Evolutionary conservation across 305 asterid genomes (phyloP), one percentile per base, ranked within the genome.

Genomic region (Solanum hybrid): DNA sequence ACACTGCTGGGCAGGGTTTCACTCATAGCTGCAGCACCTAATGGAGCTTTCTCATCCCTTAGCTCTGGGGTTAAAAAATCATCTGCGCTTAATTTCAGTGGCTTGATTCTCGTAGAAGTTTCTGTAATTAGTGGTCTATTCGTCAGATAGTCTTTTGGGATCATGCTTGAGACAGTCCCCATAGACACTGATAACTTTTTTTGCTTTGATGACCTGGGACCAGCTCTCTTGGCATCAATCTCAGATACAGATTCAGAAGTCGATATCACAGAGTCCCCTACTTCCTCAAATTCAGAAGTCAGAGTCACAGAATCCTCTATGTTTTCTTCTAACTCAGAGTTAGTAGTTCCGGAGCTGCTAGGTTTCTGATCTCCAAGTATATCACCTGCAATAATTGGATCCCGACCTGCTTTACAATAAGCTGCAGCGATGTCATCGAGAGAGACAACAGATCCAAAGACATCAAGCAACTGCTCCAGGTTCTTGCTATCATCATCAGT

Each of bases 361-460:
- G 88, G 90, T 91, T 90, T 94, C 89, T 88, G 79, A 88, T 60
- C 88, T 90, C 91, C 71, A 38, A 96, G 95, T 87, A 91, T 91
- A 76, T 92, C 93, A 71, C 92, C 91, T 0, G 99, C 91, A 86
- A 86, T 87, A 17, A 38, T 12, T 13, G 92, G 56, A 87, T 94
- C 86, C 27, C 95, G 90, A 40, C 94, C 97, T 38, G 97, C 87
- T 88, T 92, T 90, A 86, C 92, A 92, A 88, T 97, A 97, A 78
- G 97, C 96, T 15, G 97, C 91, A 76, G 98, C 96, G 80, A 97
- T 97, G 89, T 95, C 97, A 36, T 94, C 89, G 11, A 95, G 94
- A 80, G 98, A 93, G 89, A 94, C 95, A 79, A 89, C 87, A 81
- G 97, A 94, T 73, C 98, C 96, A 90, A 97, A 96, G 75, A 91